These are phyloP conservation scores for Ailanthus altissimus DNA, from an alignment of 345 rosid species.

Conservation along the genomic window DNA sequence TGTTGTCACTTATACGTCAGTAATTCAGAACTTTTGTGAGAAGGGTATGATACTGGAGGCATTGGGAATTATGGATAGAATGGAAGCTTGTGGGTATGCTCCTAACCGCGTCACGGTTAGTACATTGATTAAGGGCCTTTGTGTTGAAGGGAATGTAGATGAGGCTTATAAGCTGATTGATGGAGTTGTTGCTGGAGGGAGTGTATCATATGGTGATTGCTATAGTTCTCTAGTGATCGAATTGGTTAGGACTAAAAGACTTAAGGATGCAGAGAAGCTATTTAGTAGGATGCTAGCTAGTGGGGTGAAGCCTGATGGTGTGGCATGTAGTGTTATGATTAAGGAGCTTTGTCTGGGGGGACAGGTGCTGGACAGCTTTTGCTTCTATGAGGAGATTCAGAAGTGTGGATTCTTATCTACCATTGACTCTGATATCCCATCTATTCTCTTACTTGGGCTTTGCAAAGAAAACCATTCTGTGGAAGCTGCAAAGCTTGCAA, in stretches of 20 bases:
- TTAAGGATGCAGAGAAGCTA: slow-evolving; percentile 58
- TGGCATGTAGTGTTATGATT: slow-evolving; percentile 65
- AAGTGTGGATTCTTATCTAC: slow-evolving; percentile 44
- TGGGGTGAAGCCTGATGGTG: slow-evolving; percentile 64
- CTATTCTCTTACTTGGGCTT: slow-evolving; percentile 57
- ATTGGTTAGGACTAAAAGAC: slow-evolving; percentile 48
- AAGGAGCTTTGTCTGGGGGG: slow-evolving; percentile 55
- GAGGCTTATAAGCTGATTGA: slow-evolving; percentile 63
- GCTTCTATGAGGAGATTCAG: slow-evolving; percentile 50
- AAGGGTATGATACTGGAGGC: slow-evolving; percentile 55
- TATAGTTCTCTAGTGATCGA: slow-evolving; percentile 62
- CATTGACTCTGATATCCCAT: slow-evolving; percentile 62
- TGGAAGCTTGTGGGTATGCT: slow-evolving; percentile 55
- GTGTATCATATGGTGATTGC: slow-evolving; percentile 63
- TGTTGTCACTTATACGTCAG: slow-evolving; percentile 64
- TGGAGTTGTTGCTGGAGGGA: slow-evolving; percentile 47
- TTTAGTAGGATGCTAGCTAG: slow-evolving; percentile 49
- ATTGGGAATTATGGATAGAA: slow-evolving; percentile 65
- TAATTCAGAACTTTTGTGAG: slow-evolving; percentile 63
- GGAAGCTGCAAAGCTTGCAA: slow-evolving; percentile 68
- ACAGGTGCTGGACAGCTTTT: slow-evolving; percentile 59
- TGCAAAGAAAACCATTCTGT: slow-evolving; percentile 38
- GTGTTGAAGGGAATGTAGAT: slow-evolving; percentile 44
- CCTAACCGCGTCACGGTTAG: slow-evolving; percentile 74
- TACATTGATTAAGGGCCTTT: slow-evolving; percentile 62